Percentiles rank a stretch among this genome's conserved stretches.
Evolutionary conservation across 805 yeast genomes (phyloP).

Genomic region (Kazachstania taianensis): DNA sequence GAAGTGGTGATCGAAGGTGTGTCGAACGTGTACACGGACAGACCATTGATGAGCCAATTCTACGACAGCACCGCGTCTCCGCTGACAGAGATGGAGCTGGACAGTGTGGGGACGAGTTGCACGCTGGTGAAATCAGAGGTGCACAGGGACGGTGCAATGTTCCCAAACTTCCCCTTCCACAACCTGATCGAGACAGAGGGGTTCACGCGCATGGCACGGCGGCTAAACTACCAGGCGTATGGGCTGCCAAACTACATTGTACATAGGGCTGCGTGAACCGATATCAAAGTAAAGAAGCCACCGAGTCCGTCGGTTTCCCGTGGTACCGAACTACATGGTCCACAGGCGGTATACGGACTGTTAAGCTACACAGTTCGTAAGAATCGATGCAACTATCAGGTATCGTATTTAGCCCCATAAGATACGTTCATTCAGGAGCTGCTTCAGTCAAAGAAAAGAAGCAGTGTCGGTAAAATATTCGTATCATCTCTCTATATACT

Average conservation of each 20-base stretch:
- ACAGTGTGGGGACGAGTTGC: slow-evolving; percentile 95
- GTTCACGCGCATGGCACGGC: slow-evolving; percentile 85
- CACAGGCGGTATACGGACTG: background rate
- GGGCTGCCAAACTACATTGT: slow-evolving; percentile 90
- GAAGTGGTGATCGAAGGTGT: slow-evolving; percentile 89
- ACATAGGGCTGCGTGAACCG: slow-evolving; percentile 31
- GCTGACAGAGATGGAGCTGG: slow-evolving; percentile 64
- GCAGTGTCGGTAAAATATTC: too few species aligned
- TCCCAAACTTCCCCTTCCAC: slow-evolving; percentile 92
- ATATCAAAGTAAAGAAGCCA: background rate
- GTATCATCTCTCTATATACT: too few species aligned
- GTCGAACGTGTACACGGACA: slow-evolving; percentile 75
- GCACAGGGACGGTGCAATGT: slow-evolving; percentile 96
- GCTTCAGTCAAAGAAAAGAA: too few species aligned
- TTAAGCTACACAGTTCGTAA: background rate
- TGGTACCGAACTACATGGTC: too few species aligned
- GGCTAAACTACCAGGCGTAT: slow-evolving; percentile 75
- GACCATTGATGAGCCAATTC: slow-evolving; percentile 81
- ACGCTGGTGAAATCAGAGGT: slow-evolving; percentile 88
- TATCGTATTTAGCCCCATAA: too few species aligned
- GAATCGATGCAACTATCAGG: too few species aligned
- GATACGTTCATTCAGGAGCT: too few species aligned
- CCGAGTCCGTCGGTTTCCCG: too few species aligned
- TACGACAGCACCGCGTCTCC: slow-evolving; percentile 53
- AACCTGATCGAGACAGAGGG: slow-evolving; percentile 94